These are phyloP conservation scores for Lepidium didymum DNA, from an alignment of 345 rosid species.

Conservation along the genomic window DNA sequence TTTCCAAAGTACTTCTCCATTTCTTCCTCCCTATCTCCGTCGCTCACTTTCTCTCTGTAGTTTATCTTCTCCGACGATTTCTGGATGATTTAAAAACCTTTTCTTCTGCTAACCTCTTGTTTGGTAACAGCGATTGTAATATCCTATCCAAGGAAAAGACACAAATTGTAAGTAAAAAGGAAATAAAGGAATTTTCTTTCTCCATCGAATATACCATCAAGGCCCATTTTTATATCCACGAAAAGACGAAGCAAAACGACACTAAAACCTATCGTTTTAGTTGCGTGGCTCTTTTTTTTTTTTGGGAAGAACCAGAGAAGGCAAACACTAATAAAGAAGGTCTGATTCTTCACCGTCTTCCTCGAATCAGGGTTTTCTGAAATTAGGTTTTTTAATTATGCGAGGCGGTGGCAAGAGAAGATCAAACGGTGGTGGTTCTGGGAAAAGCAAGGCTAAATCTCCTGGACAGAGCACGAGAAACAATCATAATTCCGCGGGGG, in stretches of 20 bases:
- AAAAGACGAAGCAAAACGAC: slow-evolving; percentile 3
- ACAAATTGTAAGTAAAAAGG: too few relatives aligned
- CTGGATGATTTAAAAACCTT: not conserved
- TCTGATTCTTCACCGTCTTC: not conserved
- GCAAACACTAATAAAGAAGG: not conserved
- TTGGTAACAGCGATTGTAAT: slow-evolving; percentile 3
- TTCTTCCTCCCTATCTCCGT: not conserved
- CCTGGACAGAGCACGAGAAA: slow-evolving; percentile 27
- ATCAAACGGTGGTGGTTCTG: slow-evolving; percentile 29
- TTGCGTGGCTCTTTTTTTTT: not conserved
- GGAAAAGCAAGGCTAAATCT: slow-evolving; percentile 17
- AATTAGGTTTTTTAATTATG: slow-evolving; percentile 29
- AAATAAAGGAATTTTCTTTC: too few relatives aligned
- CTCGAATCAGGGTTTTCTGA: slow-evolving; percentile 13
- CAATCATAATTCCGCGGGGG: slow-evolving; percentile 21
- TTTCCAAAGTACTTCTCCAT: slow-evolving; percentile 95
- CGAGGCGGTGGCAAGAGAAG: slow-evolving; percentile 48
- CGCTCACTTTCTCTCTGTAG: not conserved
- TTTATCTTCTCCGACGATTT: slow-evolving; percentile 9
- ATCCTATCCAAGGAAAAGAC: not conserved
- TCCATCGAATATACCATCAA: slow-evolving; percentile 15
- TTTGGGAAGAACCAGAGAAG: not conserved
- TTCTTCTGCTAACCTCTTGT: not conserved
- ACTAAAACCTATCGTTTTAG: slow-evolving; percentile 14
- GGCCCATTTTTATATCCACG: not conserved